A percentile compares a stretch with the other conserved stretches of the same genome.
phyloP scores from a whole-genome alignment of 208 protist species.

The Novymonas esmeraldas region DNA sequence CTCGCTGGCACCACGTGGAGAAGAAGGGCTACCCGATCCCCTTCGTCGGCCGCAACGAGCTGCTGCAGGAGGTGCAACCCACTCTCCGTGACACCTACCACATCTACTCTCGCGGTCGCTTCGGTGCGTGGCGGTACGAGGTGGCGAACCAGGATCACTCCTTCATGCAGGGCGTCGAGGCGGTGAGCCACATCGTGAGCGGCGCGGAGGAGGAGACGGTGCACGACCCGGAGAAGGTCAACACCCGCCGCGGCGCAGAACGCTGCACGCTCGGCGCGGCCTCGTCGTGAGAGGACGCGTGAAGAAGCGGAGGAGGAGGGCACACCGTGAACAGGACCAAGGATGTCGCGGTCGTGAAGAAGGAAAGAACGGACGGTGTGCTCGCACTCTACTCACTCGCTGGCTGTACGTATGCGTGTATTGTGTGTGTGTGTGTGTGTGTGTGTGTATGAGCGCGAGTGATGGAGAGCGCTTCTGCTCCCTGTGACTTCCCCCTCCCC shows the following conservation, averaged over 20 bases:
- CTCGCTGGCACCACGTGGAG: constrained; percentile 54
- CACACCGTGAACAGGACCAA: background rate
- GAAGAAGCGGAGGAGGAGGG: too few relatives aligned
- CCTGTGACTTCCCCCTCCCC: too few relatives aligned
- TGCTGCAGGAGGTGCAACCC: constrained; percentile 44
- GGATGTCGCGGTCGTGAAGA: too few relatives aligned
- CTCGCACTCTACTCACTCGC: too few relatives aligned
- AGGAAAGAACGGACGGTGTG: too few relatives aligned
- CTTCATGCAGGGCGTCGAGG: constrained; percentile 75
- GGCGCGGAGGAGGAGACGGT: constrained; percentile 33
- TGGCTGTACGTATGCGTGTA: too few relatives aligned
- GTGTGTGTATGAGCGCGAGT: background rate
- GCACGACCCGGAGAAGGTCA: constrained; percentile 41
- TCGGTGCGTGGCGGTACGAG: constrained; percentile 77
- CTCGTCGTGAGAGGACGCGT: background rate
- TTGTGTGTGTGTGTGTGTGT: background rate
- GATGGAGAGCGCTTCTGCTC: background rate
- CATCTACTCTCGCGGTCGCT: constrained; percentile 72
- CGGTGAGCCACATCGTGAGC: constrained; percentile 26
- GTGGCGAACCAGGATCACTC: constrained; percentile 78
- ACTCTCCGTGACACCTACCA: constrained; percentile 34
- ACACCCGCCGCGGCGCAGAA: constrained; percentile 30
- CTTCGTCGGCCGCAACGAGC: constrained; percentile 60
- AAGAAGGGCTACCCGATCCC: constrained; percentile 77
- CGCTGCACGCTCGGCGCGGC: constrained; percentile 25